Percentiles rank a stretch among this genome's conserved stretches.
These are phyloP conservation scores for Alopecurus myosuroides DNA, from an alignment of 176 grass and related monocot genomes.

Conservation along the genomic window DNA sequence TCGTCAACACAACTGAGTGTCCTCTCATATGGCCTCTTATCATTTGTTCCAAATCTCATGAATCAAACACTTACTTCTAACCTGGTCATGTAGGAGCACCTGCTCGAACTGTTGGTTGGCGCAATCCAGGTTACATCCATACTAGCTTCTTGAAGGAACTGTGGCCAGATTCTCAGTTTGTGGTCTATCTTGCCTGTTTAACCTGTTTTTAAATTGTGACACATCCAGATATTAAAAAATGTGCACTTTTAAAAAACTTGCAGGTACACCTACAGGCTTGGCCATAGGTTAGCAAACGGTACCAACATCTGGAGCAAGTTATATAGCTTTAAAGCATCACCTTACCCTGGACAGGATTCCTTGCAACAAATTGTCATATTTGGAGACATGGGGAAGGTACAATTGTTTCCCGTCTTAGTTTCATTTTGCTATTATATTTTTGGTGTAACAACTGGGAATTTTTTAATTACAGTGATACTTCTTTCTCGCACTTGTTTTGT, in stretches of 20 bases:
- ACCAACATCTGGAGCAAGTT: constrained; percentile 63
- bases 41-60: neutral
- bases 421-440: neutral
- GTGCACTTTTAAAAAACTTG: neutral
- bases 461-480: neutral
- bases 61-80: neutral
- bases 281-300: constrained; percentile 58
- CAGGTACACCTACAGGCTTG: constrained; percentile 86
- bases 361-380: constrained; percentile 78
- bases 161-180: constrained; percentile 75
- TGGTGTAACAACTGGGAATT: neutral
- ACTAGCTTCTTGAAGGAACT: constrained; percentile 86
- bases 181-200: constrained; percentile 16
- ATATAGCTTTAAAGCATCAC: constrained; percentile 80
- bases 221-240: neutral
- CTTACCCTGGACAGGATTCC: constrained; percentile 86
- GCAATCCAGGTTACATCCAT: constrained; percentile 82
- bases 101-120: constrained; percentile 89
- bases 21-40: neutral
- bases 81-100: constrained; percentile 55
- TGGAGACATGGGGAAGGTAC: constrained; percentile 94
- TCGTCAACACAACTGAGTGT: neutral
- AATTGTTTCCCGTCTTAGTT: neutral
- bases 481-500: neutral
- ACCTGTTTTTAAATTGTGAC: neutral